A percentile compares a stretch with the other conserved stretches of the same genome.
These are phyloP conservation scores for Annona squamosa DNA, from an alignment of 164 flowering plant species.

Conservation along the genomic window DNA sequence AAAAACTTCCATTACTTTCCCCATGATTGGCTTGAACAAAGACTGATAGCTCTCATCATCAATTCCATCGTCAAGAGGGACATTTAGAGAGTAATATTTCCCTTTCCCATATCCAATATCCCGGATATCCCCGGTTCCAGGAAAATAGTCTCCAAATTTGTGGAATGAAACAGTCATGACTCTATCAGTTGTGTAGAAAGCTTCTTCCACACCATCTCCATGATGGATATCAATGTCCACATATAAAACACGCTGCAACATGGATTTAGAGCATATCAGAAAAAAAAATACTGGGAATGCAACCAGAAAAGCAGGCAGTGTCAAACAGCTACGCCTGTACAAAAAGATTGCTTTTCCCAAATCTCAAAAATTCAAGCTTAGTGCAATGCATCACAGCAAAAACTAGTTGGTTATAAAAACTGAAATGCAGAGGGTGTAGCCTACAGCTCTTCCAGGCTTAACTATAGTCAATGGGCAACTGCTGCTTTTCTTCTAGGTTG, in stretches of 20 bases:
- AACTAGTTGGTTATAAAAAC: background rate
- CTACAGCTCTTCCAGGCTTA: background rate
- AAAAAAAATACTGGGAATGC: too few relatives aligned
- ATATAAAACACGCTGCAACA: constrained; percentile 46
- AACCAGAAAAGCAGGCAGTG: too few relatives aligned
- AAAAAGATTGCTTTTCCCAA: too few relatives aligned
- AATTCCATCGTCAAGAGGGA: constrained; percentile 51
- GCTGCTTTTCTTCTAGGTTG: background rate
- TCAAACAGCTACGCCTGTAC: too few relatives aligned
- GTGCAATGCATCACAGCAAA: background rate
- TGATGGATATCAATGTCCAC: constrained; percentile 61
- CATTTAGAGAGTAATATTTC: constrained; percentile 51
- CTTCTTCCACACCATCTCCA: constrained; percentile 65
- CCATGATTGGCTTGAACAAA: constrained; percentile 54
- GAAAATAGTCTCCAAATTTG: constrained; percentile 59
- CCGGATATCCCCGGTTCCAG: constrained; percentile 51
- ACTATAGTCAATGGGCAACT: background rate
- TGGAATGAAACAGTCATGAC: constrained; percentile 68
- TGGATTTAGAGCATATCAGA: background rate
- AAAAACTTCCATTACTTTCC: constrained; percentile 69
- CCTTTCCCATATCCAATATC: constrained; percentile 45
- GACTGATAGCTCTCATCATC: constrained; percentile 53
- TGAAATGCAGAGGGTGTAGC: background rate
- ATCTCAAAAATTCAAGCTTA: too few relatives aligned
- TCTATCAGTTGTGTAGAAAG: constrained; percentile 56